phyloP scores from a whole-genome alignment of 352 stramenopile genomes.

The Globisporangium lucens region DNA sequence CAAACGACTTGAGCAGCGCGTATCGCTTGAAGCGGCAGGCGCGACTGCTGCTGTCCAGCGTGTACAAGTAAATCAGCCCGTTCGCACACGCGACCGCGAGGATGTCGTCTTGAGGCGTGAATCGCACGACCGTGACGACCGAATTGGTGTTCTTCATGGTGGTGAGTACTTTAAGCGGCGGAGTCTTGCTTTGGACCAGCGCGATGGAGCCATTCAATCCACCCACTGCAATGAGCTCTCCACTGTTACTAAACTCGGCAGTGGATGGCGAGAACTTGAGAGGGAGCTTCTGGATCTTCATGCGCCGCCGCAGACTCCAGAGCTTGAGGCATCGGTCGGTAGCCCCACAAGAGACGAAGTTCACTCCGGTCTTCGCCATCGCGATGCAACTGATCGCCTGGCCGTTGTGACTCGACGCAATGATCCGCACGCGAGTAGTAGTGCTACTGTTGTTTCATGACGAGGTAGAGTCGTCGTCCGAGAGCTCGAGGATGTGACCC shows the following conservation, averaged over 20 bases:
- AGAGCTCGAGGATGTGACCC: constrained; percentile 54
- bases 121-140: constrained; percentile 39
- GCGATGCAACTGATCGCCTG: constrained; percentile 21
- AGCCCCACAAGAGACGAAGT: constrained; percentile 49
- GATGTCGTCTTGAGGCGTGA: constrained; percentile 37
- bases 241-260: constrained; percentile 40
- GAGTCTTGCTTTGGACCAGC: constrained; percentile 25
- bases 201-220: constrained; percentile 57
- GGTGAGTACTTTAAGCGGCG: constrained; percentile 24
- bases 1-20: constrained; percentile 49
- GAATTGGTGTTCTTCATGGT: constrained; percentile 68
- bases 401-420: constrained; percentile 47
- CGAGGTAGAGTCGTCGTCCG: constrained; percentile 21
- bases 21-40: constrained; percentile 37
- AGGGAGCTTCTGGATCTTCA: constrained; percentile 21
- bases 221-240: constrained; percentile 52
- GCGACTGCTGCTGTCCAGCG: constrained; percentile 25
- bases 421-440: constrained; percentile 21
- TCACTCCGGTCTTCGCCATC: constrained; percentile 29
- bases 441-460: neutral
- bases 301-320: constrained; percentile 58
- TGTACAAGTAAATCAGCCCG: constrained; percentile 73
- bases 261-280: constrained; percentile 28
- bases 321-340: constrained; percentile 40
- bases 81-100: constrained; percentile 58